A percentile compares a stretch with the other conserved stretches of the same genome.
Evolutionary conservation across 306 rosid genomes (phyloP).

Genomic region (Cicer judaicum): DNA sequence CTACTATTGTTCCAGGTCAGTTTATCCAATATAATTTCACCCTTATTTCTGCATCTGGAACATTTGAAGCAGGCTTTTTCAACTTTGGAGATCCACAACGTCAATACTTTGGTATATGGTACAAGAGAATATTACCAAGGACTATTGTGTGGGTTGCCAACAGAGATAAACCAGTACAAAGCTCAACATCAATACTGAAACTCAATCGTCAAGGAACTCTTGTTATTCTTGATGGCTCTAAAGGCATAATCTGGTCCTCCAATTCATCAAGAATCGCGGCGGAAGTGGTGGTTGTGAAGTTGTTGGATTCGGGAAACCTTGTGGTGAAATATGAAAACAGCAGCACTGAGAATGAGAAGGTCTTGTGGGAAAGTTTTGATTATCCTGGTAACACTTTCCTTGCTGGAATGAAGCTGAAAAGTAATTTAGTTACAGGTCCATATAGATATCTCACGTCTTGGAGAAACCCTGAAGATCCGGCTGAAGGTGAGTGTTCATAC

Average conservation of each 20-base stretch:
- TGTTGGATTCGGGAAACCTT: conserved; percentile 46
- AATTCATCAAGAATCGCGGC: conserved; percentile 23
- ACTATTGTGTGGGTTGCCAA: conserved; percentile 51
- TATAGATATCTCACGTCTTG: conserved; percentile 41
- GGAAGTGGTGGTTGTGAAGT: background rate
- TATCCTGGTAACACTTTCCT: conserved; percentile 44
- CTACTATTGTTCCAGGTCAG: background rate
- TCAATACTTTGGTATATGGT: conserved; percentile 47
- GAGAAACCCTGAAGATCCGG: conserved; percentile 35
- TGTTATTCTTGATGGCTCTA: conserved; percentile 38
- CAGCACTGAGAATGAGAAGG: background rate
- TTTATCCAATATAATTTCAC: conserved; percentile 36
- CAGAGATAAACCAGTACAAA: conserved; percentile 25
- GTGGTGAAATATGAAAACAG: conserved; percentile 10
- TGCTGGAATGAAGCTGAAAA: conserved; percentile 33
- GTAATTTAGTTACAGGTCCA: conserved; percentile 18
- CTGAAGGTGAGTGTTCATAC: conserved; percentile 34
- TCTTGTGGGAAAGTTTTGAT: conserved; percentile 54
- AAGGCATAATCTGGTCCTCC: conserved; percentile 37
- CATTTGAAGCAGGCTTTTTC: conserved; percentile 45
- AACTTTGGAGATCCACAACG: conserved; percentile 32
- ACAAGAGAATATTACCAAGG: conserved; percentile 19
- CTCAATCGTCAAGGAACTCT: conserved; percentile 39
- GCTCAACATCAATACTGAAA: background rate
- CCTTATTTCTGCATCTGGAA: conserved; percentile 32